These are phyloP conservation scores for Prunus padus DNA, from an alignment of 306 rosid species.

Conservation along the genomic window DNA sequence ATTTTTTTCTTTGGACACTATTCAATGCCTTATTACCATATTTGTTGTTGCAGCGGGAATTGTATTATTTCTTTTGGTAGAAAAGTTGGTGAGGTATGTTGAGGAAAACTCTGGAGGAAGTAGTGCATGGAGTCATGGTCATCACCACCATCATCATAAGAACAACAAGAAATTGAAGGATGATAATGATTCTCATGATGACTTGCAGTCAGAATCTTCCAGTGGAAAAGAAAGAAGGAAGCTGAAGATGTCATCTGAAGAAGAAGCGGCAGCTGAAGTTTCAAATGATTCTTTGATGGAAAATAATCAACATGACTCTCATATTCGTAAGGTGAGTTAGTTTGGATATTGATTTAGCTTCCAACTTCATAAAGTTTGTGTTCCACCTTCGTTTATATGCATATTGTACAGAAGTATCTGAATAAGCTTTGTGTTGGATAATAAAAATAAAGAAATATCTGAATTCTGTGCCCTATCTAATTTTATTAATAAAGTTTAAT, in stretches of 20 bases:
- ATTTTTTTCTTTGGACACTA: not conserved
- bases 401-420: not conserved
- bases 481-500: not conserved
- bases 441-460: not conserved
- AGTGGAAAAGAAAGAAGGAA: conserved; percentile 29
- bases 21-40: too few relatives aligned
- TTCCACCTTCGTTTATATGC: not conserved
- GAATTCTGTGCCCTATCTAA: not conserved
- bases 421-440: not conserved
- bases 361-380: not conserved
- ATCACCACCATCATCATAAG: conserved; percentile 72
- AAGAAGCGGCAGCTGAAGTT: conserved; percentile 29
- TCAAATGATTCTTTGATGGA: conserved; percentile 37
- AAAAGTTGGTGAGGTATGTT: conserved; percentile 87
- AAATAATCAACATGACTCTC: conserved; percentile 41
- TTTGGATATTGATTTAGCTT: conserved; percentile 5
- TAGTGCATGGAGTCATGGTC: conserved; percentile 68
- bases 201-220: conserved; percentile 27
- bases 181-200: conserved; percentile 45
- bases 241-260: conserved; percentile 33
- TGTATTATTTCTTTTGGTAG: conserved; percentile 87
- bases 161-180: conserved; percentile 61
- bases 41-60: conserved; percentile 75
- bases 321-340: conserved; percentile 63
- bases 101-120: conserved; percentile 76